Percentiles rank a stretch among this genome's conserved stretches.
Evolutionary conservation across 805 yeast genomes (phyloP).

Genomic region (Barnettozyma wickerhamii): DNA sequence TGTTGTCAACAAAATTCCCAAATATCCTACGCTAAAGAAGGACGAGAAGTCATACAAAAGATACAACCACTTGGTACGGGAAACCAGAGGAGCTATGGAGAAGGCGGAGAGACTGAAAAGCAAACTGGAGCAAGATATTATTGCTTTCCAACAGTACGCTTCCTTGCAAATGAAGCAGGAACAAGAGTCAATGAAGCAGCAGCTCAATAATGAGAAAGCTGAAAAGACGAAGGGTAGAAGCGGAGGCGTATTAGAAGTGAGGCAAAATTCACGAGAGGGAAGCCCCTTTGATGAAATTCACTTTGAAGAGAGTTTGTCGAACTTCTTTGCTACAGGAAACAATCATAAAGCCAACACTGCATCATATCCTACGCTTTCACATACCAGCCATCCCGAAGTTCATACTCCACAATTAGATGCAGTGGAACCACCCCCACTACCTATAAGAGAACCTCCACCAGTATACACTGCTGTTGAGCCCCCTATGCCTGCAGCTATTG

Average conservation of each 20-base stretch:
- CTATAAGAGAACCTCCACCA: too few relatives aligned
- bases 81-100: conserved; percentile 15
- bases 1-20: conserved; percentile 41
- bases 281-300: conserved; percentile 19
- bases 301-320: conserved; percentile 15
- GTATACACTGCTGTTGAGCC: conserved; percentile 2
- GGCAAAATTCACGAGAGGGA: conserved; percentile 5
- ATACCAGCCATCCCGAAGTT: conserved; percentile 1
- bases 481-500: not conserved
- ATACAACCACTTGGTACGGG: conserved; percentile 18
- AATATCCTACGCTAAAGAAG: conserved; percentile 39
- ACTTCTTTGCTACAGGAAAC: conserved; percentile 8
- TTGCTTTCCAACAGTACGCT: conserved; percentile 21
- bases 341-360: conserved; percentile 8
- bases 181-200: conserved; percentile 6
- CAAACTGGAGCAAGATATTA: conserved; percentile 29
- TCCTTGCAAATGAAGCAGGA: conserved; percentile 24
- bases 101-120: conserved; percentile 25
- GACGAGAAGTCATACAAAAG: conserved; percentile 16
- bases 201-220: too few relatives aligned
- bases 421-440: conserved; percentile 10
- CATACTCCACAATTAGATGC: conserved; percentile 5
- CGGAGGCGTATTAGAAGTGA: not conserved
- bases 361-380: conserved; percentile 18
- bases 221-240: not conserved